Conservation (phyloP, 345 rosid species). For the Boechera stricta region DNA sequence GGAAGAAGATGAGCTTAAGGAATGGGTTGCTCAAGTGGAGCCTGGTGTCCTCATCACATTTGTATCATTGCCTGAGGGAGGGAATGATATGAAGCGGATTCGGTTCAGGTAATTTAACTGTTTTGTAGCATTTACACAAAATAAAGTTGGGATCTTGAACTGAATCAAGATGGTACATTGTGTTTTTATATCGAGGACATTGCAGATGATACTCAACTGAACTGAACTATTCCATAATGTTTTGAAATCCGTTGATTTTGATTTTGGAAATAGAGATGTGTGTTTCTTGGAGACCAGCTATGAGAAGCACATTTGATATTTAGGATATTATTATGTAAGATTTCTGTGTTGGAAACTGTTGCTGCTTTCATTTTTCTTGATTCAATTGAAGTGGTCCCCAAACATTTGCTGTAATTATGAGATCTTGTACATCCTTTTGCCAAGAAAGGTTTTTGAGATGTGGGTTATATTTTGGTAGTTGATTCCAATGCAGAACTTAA, state of each 20-base stretch:
- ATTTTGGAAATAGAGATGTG: conserved; percentile 30
- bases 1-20: conserved; percentile 95
- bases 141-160: background rate
- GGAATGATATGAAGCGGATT: conserved; percentile 90
- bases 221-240: background rate
- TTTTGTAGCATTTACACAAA: background rate
- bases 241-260: conserved; percentile 20
- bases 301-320: conserved; percentile 28
- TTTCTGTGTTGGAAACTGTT: conserved; percentile 41
- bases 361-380: conserved; percentile 33
- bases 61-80: conserved; percentile 86
- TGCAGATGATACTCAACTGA: conserved; percentile 13
- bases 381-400: conserved; percentile 45
- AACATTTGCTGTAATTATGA: conserved; percentile 17
- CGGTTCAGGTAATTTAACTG: conserved; percentile 77
- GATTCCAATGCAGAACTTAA: conserved; percentile 32
- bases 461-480: conserved; percentile 36
- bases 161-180: background rate
- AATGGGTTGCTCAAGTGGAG: conserved; percentile 99
- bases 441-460: conserved; percentile 42
- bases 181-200: background rate
- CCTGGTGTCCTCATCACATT: conserved; percentile 98
- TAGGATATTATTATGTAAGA: conserved; percentile 26
- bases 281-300: conserved; percentile 36
- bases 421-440: conserved; percentile 39